Percentiles rank a stretch among this genome's conserved stretches.
phyloP scores from a whole-genome alignment of 177 flowering plant species.

The Telopea speciosissima region DNA sequence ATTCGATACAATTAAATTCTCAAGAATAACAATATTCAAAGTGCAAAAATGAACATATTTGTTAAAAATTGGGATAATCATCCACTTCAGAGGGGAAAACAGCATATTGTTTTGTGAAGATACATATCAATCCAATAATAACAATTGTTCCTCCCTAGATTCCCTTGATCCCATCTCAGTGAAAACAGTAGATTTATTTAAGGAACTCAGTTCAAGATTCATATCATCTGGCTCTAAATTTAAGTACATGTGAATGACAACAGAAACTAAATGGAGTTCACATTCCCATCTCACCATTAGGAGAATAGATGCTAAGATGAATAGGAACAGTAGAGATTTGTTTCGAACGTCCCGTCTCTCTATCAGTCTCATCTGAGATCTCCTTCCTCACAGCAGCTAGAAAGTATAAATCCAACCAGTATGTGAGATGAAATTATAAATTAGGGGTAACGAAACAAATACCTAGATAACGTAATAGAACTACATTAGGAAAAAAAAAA shows the following conservation, averaged over 20 bases:
- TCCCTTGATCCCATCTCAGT: neutral
- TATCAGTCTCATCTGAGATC: constrained; percentile 75
- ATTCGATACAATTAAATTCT: no score
- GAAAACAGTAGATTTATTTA: neutral
- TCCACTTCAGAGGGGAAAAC: no score
- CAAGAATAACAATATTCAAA: no score
- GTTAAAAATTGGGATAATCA: no score
- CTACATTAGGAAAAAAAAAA: neutral
- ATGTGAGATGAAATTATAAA: neutral
- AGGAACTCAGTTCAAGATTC: neutral
- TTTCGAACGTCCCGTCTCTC: constrained; percentile 69
- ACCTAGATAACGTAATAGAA: neutral
- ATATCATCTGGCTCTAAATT: neutral
- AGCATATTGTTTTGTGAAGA: no score
- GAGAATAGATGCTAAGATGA: constrained; percentile 75
- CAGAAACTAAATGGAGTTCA: neutral
- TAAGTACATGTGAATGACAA: neutral
- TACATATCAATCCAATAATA: no score
- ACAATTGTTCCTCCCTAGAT: neutral
- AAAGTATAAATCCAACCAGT: constrained; percentile 11
- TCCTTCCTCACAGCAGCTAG: constrained; percentile 81
- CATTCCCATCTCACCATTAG: constrained; percentile 47
- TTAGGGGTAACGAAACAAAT: neutral
- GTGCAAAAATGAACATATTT: no score
- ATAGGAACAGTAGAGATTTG: constrained; percentile 72